phyloP scores from a whole-genome alignment of 257 asterid species.

The Gentiana dahurica region DNA sequence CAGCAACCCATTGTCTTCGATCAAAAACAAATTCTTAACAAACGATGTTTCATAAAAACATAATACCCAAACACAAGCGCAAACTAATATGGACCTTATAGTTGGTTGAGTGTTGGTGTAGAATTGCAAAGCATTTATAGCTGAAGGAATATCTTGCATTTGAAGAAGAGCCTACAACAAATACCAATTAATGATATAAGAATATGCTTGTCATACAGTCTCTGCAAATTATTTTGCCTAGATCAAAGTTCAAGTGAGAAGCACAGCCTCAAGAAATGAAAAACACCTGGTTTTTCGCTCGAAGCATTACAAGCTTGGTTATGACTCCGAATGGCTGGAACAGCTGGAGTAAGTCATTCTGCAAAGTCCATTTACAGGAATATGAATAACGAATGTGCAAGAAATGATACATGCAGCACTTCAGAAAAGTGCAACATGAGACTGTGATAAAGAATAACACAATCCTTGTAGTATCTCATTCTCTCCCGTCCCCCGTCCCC shows the following conservation, averaged over 20 bases:
- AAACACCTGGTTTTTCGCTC: conserved; percentile 92
- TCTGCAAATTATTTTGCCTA: neutral
- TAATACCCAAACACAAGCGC: neutral
- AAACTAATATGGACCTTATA: conserved; percentile 40
- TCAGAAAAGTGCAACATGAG: neutral
- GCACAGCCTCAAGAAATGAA: conserved; percentile 5
- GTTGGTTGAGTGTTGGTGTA: conserved; percentile 82
- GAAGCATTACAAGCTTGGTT: conserved; percentile 94
- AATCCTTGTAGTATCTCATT: neutral
- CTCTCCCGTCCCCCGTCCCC: no score
- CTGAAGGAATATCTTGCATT: conserved; percentile 93
- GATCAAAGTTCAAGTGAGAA: conserved; percentile 10
- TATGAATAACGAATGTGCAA: neutral
- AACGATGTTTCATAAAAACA: neutral
- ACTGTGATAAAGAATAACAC: neutral
- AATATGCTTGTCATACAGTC: neutral
- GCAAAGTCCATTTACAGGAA: conserved; percentile 10
- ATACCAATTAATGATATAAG: neutral
- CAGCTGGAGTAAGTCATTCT: conserved; percentile 96
- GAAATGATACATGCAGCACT: neutral
- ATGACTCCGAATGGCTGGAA: conserved; percentile 95
- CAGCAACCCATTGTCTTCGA: conserved; percentile 1
- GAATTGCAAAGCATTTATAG: conserved; percentile 80
- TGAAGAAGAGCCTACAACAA: conserved; percentile 82
- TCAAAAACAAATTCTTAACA: neutral